Evolutionary conservation across 2,329 filamentous ascomycete species (phyloP).

Genomic region (Aspergillus unguis): DNA sequence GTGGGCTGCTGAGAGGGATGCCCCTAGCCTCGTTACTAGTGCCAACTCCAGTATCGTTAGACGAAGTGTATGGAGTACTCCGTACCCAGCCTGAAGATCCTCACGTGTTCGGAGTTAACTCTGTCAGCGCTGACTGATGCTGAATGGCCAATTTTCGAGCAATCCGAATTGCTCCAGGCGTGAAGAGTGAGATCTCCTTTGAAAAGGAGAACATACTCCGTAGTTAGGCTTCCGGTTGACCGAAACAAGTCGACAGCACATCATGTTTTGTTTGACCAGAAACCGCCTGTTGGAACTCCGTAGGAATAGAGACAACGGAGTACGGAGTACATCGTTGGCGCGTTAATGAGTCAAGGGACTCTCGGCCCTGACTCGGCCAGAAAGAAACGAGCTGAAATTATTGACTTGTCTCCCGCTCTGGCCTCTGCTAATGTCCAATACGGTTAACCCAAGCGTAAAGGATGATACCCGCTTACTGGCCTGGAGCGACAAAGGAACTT

Average conservation of each 20-base stretch:
- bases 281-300: too few species aligned
- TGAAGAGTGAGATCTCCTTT: neutral
- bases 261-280: too few species aligned
- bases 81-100: slow-evolving; percentile 5
- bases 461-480: neutral
- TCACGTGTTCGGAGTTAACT: neutral
- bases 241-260: neutral
- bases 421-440: slow-evolving; percentile 1
- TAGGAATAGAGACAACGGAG: too few species aligned
- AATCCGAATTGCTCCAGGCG: neutral
- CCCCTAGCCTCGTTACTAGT: neutral
- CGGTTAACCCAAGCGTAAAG: neutral
- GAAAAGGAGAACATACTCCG: too few species aligned
- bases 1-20: too few species aligned
- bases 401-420: neutral
- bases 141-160: neutral
- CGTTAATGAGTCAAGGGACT: neutral
- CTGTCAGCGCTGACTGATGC: neutral
- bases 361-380: neutral
- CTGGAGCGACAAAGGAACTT: slow-evolving; percentile 15
- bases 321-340: too few species aligned
- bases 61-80: neutral
- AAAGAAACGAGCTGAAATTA: neutral
- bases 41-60: neutral
- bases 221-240: too few species aligned